Conservation (phyloP, 176 grass and related monocot species). For the Hsuehochloa calcarea region DNA sequence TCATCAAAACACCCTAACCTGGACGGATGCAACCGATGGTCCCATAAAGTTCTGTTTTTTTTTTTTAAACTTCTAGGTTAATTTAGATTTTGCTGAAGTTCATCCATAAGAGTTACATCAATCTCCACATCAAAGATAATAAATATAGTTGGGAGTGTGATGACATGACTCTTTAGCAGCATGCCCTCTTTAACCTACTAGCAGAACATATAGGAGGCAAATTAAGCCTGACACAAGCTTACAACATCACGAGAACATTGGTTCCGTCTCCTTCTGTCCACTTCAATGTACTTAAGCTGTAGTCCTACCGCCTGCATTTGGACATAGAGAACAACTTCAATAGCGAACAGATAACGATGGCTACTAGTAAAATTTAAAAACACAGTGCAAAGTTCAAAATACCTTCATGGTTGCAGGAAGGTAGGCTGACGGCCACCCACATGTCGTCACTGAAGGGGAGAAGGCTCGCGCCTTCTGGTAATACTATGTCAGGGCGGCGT, state of each 20-base stretch:
- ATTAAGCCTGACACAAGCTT: neutral
- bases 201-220: neutral
- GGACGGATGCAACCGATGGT: neutral
- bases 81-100: neutral
- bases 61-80: neutral
- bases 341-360: neutral
- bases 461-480: slow-evolving; percentile 45
- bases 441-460: slow-evolving; percentile 58
- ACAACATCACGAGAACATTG: neutral
- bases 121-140: neutral
- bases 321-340: slow-evolving; percentile 19
- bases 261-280: neutral
- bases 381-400: neutral
- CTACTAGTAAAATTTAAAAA: neutral
- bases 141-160: neutral
- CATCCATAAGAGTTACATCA: slow-evolving; percentile 7
- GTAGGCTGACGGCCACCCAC: slow-evolving; percentile 68
- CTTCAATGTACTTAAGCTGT: neutral
- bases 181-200: neutral
- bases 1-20: neutral
- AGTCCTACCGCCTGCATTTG: slow-evolving; percentile 14
- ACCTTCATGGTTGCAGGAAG: slow-evolving; percentile 47
- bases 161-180: neutral
- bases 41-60: neutral
- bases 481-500: slow-evolving; percentile 21